Evolutionary conservation across 1,284 basidiomycete species (phyloP), one percentile per base, ranked within the genome.

Genomic region (Cutaneotrichosporon cavernicola): DNA sequence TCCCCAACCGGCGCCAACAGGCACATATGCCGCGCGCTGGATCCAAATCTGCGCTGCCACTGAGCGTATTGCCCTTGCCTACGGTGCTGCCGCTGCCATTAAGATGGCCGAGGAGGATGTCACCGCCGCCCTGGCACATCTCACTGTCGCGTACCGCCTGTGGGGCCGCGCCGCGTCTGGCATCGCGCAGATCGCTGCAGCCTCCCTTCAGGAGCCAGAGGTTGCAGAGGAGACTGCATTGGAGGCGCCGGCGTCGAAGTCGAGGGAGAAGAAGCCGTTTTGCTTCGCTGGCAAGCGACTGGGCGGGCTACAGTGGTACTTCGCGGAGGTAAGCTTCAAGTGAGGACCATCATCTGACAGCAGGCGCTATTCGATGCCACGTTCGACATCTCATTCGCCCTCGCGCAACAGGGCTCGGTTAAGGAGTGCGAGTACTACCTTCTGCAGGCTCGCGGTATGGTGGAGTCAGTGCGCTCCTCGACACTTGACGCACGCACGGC

Each of bases 401-500:
- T 92, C 69, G 83, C 86, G 18, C 76, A 82, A 0, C 85, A 90
- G 6, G 93, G 93, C 0, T 91, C 91, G 1, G 86, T 87, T 8
- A 86, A 89, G 31, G 91, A 93, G 71, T 87, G 90, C 5, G 88
- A 91, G 67, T 92, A 90, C 72, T 94, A 92, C 75, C 83, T 89
- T 1, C 83, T 87, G 47, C 88, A 92, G 72, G 90, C 89, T 0
- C 81, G 85, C 13, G 85, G 88, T 22, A 81, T 95, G 5, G 89
- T 90, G 0, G 82, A 84, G 49, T 83, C 87, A 3, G 75, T 92
- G 14, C 87, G 87, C 61, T 86, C 89, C 0, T 86, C 88, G 4
- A 84, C 86, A 0, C 82, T 90, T 71, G 76, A 85, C 2, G 85
- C 87, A 22, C 85, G 89, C 8, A 88, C 90, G 0, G 77, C 88